Evolutionary conservation across 805 yeast genomes (phyloP).

Genomic region (Cyberlindnera xylosilytica): DNA sequence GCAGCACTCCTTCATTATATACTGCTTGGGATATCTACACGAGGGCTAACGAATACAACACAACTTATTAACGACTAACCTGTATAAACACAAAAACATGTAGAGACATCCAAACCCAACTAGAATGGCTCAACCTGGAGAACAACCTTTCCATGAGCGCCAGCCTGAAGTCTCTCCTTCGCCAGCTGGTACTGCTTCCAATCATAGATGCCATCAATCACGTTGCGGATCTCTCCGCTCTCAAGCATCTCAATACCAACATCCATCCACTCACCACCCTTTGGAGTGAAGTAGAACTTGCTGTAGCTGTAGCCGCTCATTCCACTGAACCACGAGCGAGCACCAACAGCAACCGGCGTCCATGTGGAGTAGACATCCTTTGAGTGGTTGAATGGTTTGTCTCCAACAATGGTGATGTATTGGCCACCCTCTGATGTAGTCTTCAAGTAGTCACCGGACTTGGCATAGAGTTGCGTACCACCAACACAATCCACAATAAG

Average conservation of each 20-base stretch:
- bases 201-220: conserved; percentile 53
- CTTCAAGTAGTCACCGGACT: conserved; percentile 42
- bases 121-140: conserved; percentile 40
- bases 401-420: conserved; percentile 65
- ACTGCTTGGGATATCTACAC: not conserved
- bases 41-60: not conserved
- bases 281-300: conserved; percentile 34
- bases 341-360: conserved; percentile 33
- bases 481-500: conserved; percentile 72
- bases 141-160: conserved; percentile 72
- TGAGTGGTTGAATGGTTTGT: conserved; percentile 40
- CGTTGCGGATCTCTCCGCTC: conserved; percentile 42
- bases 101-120: not conserved
- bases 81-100: not conserved
- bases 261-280: conserved; percentile 34
- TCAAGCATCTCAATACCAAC: conserved; percentile 44
- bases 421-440: conserved; percentile 42
- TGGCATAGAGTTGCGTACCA: conserved; percentile 45
- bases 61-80: not conserved
- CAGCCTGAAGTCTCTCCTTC: conserved; percentile 44
- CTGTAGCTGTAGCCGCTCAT: conserved; percentile 36
- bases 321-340: conserved; percentile 34
- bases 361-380: conserved; percentile 34
- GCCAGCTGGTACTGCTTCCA: conserved; percentile 59
- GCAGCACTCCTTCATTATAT: too few relatives aligned